Evolutionary conservation across 208 protist species (phyloP).

Genomic region (Leishmania braziliensis): DNA sequence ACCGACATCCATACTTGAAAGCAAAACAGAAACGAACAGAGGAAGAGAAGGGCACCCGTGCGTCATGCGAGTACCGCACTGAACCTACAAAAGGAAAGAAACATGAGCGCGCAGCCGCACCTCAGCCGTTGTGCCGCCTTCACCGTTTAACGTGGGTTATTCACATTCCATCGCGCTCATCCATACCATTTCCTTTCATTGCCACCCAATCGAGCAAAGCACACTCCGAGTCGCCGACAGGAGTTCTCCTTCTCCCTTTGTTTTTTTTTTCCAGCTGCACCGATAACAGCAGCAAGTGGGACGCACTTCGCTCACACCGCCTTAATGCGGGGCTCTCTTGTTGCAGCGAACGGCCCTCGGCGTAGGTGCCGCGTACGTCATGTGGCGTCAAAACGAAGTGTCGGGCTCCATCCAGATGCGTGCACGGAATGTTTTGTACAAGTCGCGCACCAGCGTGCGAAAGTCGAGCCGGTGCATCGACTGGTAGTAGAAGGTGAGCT

Average conservation of each 20-base stretch:
- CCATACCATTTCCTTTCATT: not conserved
- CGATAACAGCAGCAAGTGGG: not conserved
- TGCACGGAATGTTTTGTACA: slow-evolving; percentile 91
- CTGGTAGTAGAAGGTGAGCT: slow-evolving; percentile 93
- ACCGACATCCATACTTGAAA: not conserved
- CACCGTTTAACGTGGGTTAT: not conserved
- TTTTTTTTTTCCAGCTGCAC: not conserved
- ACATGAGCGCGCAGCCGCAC: not conserved
- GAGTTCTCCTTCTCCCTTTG: not conserved
- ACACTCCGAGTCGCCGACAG: not conserved
- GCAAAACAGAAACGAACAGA: not conserved
- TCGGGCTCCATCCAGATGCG: slow-evolving; percentile 94
- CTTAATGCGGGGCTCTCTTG: not conserved
- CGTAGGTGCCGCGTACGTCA: not conserved
- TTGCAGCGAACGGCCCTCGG: not conserved
- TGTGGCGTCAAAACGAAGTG: slow-evolving; percentile 31
- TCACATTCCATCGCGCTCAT: not conserved
- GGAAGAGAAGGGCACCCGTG: not conserved
- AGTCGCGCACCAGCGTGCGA: slow-evolving; percentile 84
- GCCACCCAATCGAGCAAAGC: not conserved
- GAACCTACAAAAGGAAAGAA: slow-evolving; percentile 1
- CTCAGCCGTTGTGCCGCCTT: not conserved
- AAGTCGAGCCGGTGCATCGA: slow-evolving; percentile 88
- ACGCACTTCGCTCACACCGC: not conserved
- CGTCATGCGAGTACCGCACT: not conserved